phyloP scores from a whole-genome alignment of 2,329 filamentous ascomycete genomes.

The Graphilbum fragrans region DNA sequence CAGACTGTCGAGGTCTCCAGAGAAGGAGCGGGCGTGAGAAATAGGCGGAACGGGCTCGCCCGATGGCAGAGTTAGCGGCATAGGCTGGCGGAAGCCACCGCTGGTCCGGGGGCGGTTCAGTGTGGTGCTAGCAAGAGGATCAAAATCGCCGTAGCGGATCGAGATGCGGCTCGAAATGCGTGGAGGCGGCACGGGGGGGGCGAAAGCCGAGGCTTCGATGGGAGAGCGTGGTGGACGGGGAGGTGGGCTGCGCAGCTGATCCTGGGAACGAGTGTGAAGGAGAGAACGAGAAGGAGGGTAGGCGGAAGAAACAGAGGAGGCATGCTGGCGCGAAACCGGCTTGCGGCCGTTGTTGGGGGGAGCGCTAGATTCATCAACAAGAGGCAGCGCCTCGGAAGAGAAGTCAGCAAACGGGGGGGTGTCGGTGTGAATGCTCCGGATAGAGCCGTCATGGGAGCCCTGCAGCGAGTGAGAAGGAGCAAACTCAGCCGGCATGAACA shows the following conservation, averaged over 20 bases:
- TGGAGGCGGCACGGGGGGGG: conserved; percentile 33
- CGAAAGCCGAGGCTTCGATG: conserved; percentile 19
- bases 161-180: conserved; percentile 44
- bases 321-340: conserved; percentile 13
- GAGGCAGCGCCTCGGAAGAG: conserved; percentile 28
- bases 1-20: conserved; percentile 13
- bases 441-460: conserved; percentile 21
- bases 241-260: conserved; percentile 33
- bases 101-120: conserved; percentile 32
- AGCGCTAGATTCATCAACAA: conserved; percentile 4
- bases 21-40: conserved; percentile 21
- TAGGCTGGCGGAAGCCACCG: conserved; percentile 27
- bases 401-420: conserved; percentile 34
- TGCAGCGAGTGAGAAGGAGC: too few species aligned
- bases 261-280: conserved; percentile 34
- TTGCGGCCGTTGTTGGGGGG: conserved; percentile 6
- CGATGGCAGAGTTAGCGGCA: background rate
- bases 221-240: conserved; percentile 39
- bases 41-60: conserved; percentile 21
- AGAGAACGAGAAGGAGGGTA: conserved; percentile 20
- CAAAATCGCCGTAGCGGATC: conserved; percentile 28
- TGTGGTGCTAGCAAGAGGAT: conserved; percentile 20
- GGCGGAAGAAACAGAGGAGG: conserved; percentile 13
- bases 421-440: conserved; percentile 25
- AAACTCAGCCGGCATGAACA: background rate